These are phyloP conservation scores for Geotrichum restrictum DNA, from an alignment of 1,139 yeast species.

Conservation along the genomic window DNA sequence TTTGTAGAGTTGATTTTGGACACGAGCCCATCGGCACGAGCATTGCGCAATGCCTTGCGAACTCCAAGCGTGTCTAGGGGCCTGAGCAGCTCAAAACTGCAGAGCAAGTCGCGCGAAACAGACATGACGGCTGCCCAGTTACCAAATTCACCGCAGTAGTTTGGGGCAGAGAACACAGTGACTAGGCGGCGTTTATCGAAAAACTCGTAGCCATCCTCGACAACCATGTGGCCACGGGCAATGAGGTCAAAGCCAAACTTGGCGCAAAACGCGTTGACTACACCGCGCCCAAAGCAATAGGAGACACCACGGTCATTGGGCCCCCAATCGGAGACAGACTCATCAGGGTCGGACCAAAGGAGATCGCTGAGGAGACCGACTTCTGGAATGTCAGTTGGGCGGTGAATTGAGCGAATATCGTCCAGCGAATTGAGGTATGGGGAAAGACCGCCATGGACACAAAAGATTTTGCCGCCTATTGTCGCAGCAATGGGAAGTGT, in stretches of 20 bases:
- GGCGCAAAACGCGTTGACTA: constrained; percentile 86
- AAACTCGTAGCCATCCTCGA: constrained; percentile 97
- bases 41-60: constrained; percentile 17
- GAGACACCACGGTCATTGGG: constrained; percentile 98
- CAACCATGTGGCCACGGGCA: constrained; percentile 98
- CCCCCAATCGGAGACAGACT: constrained; percentile 95
- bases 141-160: constrained; percentile 97
- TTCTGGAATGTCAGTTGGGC: constrained; percentile 98
- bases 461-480: constrained; percentile 93
- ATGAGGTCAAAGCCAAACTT: constrained; percentile 96
- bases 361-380: constrained; percentile 92
- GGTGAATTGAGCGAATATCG: constrained; percentile 95
- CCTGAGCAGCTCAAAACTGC: constrained; percentile 95
- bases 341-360: constrained; percentile 97
- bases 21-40: constrained; percentile 15
- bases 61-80: constrained; percentile 62
- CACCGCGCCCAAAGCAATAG: constrained; percentile 97
- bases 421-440: constrained; percentile 97
- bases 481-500: constrained; percentile 97
- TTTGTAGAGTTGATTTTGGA: constrained; percentile 16
- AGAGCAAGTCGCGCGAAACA: constrained; percentile 89
- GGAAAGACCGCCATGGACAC: constrained; percentile 97
- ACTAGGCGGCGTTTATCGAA: constrained; percentile 93
- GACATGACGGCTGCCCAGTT: constrained; percentile 99
- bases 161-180: constrained; percentile 92